Conservation (phyloP, 208 protist genomes). For the Trypanosoma theileri region DNA sequence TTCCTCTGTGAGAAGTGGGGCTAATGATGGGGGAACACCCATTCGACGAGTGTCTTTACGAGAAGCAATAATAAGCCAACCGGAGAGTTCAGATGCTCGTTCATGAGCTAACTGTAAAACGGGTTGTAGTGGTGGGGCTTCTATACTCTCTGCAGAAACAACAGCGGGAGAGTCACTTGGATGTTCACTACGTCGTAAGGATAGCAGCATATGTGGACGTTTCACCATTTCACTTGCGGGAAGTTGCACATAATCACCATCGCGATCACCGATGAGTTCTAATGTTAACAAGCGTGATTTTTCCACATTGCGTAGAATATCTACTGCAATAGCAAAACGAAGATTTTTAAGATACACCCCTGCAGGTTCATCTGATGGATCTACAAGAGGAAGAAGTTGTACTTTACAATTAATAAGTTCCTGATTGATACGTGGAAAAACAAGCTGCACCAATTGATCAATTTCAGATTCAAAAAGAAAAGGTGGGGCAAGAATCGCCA, state of each 20-base stretch:
- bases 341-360: constrained; percentile 42
- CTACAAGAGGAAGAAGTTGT: constrained; percentile 48
- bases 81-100: constrained; percentile 36
- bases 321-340: constrained; percentile 39
- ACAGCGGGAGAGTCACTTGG: neutral
- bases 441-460: constrained; percentile 39
- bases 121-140: constrained; percentile 37
- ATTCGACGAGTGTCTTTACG: constrained; percentile 43
- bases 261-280: constrained; percentile 79
- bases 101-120: constrained; percentile 65
- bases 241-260: constrained; percentile 62
- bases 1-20: constrained; percentile 69
- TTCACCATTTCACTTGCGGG: constrained; percentile 48
- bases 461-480: constrained; percentile 80
- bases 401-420: constrained; percentile 44
- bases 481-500: constrained; percentile 75
- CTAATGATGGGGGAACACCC: constrained; percentile 55
- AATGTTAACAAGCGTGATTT: constrained; percentile 63
- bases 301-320: constrained; percentile 55
- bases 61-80: constrained; percentile 57
- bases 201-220: constrained; percentile 5
- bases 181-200: neutral
- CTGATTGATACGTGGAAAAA: constrained; percentile 75
- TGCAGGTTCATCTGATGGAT: constrained; percentile 29
- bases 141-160: constrained; percentile 4